Conservation (phyloP, 1,139 yeast species). For the Candida albicans region DNA sequence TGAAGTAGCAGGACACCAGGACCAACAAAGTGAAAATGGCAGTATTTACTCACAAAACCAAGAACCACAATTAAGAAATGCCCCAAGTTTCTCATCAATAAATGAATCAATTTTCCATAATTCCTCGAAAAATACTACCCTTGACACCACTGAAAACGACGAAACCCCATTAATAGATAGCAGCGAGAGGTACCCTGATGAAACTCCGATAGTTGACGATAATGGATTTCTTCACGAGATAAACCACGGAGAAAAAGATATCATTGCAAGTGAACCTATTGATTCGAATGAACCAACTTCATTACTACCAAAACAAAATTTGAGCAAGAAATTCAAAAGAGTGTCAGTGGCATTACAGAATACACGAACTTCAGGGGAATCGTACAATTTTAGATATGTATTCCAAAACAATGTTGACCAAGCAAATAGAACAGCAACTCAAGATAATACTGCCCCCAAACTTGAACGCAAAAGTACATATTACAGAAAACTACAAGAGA, state of each 20-base stretch:
- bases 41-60: slow-evolving; percentile 1
- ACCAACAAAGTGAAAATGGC: neutral
- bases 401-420: slow-evolving; percentile 40
- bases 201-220: slow-evolving; percentile 30
- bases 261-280: neutral
- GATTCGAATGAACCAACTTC: slow-evolving; percentile 1
- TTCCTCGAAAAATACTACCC: slow-evolving; percentile 8
- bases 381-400: slow-evolving; percentile 41
- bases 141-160: slow-evolving; percentile 23
- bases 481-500: slow-evolving; percentile 30
- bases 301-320: slow-evolving; percentile 36
- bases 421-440: slow-evolving; percentile 10
- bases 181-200: slow-evolving; percentile 19
- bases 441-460: neutral
- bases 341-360: slow-evolving; percentile 42
- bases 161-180: slow-evolving; percentile 29
- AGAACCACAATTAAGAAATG: neutral
- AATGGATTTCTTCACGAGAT: slow-evolving; percentile 10
- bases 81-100: slow-evolving; percentile 36
- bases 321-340: slow-evolving; percentile 40
- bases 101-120: slow-evolving; percentile 32
- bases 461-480: slow-evolving; percentile 26
- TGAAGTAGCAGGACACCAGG: neutral
- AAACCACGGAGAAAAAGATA: slow-evolving; percentile 1
- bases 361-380: slow-evolving; percentile 38